Base-by-base conservation (phyloP, 768 basidiomycete genomes). In the Boletus fagicola region DNA sequence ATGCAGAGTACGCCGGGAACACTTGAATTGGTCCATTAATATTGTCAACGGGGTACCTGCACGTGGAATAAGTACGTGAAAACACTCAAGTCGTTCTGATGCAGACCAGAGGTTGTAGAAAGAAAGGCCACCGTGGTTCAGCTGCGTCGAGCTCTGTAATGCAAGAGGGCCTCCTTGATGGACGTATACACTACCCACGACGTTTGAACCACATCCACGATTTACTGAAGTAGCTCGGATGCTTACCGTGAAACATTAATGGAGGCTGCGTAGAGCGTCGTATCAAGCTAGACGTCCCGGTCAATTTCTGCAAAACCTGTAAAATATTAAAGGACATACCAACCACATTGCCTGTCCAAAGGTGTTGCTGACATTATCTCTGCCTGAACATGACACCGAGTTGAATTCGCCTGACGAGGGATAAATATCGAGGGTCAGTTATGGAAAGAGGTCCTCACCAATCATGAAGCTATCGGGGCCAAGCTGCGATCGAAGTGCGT, bases 311-410 rank as follows among this genome's bases (percentile, higher is more conserved):
- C 11, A 36, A 49, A 28, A 30, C 5, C 31, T 16, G 1, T 10
- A 16, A n/a, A 24, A 47, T n/a, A n/a, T 15, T 3, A 43, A 11
- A 16, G 24, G 61, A 56, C 80, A 74, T 26, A 80, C 69, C 49
- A 83, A 69, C 81, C 81, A 82, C 33, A 83, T 69, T 15, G 80
- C 77, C 57, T 83, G 82, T 26, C 82, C 81, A 53, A 83, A 81
- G 3, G 82, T 82, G 58, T 82, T 80, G 64, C 77, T 80, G 38
- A 82, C 78, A 44, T 75, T 76, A 54, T 77, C 74, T 51, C 71
- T 76, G 5, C 82, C 82, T 13, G 78, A 77, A 52, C 81, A 83
- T 6, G 80, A 81, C 12, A 82, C 80, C 0, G 81, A 82, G 56
- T 81, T 83, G 59, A 80, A 82, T 66, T 83, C 81, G 9, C 82